A percentile compares a stretch with the other conserved stretches of the same genome.
These are phyloP conservation scores for Arxiozyma telluris DNA, from an alignment of 1,139 yeast species.

Conservation along the genomic window DNA sequence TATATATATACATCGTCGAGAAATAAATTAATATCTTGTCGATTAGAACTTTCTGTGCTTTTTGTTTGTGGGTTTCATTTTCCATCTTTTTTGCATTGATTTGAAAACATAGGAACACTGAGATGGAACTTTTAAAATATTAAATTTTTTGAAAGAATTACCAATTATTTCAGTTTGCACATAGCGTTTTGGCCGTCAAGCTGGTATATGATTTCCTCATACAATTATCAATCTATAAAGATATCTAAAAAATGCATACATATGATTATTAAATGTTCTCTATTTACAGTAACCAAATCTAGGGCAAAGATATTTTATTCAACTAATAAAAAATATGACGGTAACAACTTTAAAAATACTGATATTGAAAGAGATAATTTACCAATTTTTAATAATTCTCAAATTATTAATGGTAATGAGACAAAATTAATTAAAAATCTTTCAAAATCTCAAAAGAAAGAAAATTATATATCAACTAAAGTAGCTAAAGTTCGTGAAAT, in stretches of 20 bases:
- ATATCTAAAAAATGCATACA: not conserved
- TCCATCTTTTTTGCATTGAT: too few species aligned
- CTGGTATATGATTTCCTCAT: not conserved
- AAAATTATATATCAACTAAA: conserved; percentile 1
- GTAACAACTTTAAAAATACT: too few species aligned
- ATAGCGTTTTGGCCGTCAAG: not conserved
- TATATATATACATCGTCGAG: not conserved
- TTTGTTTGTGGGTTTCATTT: not conserved
- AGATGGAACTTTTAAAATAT: too few species aligned
- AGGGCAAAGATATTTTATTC: not conserved
- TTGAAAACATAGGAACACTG: too few species aligned
- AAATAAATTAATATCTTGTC: too few species aligned
- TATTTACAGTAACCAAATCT: not conserved
- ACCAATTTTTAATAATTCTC: not conserved
- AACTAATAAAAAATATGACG: not conserved
- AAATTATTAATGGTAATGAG: not conserved
- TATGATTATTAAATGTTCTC: not conserved
- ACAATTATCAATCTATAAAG: not conserved
- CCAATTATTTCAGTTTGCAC: not conserved
- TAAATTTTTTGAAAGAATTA: too few species aligned
- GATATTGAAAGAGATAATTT: conserved; percentile 1
- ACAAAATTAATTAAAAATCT: not conserved
- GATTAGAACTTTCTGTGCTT: too few species aligned
- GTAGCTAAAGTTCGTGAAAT: not conserved
- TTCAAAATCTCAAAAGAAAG: not conserved